These are phyloP conservation scores for Laetiporus sulphureus DNA, from an alignment of 1,284 basidiomycete genomes.

Conservation along the genomic window DNA sequence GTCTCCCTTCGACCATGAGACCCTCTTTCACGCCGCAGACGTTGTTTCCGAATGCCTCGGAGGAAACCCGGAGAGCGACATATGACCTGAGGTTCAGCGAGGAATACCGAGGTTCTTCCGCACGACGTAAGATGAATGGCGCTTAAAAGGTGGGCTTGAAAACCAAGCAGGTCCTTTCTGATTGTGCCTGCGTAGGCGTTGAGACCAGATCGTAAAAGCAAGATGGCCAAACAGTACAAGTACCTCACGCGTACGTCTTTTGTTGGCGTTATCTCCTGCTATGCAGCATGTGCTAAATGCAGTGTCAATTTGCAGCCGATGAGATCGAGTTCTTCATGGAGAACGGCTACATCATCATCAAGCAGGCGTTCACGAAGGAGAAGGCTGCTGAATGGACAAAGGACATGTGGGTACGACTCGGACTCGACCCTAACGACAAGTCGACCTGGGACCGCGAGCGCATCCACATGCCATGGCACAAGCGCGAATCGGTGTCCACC, in stretches of 20 bases:
- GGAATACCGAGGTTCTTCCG: constrained; percentile 3
- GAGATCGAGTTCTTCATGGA: constrained; percentile 50
- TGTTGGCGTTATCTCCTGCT: neutral
- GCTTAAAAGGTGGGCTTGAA: neutral
- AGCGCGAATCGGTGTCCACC: constrained; percentile 34
- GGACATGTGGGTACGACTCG: constrained; percentile 46
- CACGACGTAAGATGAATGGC: neutral
- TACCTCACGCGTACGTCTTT: constrained; percentile 21
- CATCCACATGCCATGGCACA: constrained; percentile 51
- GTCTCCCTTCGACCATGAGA: constrained; percentile 1
- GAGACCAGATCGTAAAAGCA: too few relatives aligned
- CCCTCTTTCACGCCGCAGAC: neutral
- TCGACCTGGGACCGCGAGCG: constrained; percentile 47
- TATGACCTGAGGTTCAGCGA: constrained; percentile 2
- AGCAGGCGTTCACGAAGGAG: constrained; percentile 45
- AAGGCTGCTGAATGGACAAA: constrained; percentile 43
- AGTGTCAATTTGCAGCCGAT: constrained; percentile 23
- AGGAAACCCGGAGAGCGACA: neutral
- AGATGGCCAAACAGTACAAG: constrained; percentile 19
- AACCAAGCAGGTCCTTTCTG: too few relatives aligned
- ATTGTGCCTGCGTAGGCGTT: too few relatives aligned
- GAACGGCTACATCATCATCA: constrained; percentile 48
- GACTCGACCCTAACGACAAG: constrained; percentile 44
- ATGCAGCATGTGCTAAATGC: neutral
- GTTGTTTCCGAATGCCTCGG: neutral